Conservation (phyloP, 305 asterid genomes). For the Solanum hybrid region DNA sequence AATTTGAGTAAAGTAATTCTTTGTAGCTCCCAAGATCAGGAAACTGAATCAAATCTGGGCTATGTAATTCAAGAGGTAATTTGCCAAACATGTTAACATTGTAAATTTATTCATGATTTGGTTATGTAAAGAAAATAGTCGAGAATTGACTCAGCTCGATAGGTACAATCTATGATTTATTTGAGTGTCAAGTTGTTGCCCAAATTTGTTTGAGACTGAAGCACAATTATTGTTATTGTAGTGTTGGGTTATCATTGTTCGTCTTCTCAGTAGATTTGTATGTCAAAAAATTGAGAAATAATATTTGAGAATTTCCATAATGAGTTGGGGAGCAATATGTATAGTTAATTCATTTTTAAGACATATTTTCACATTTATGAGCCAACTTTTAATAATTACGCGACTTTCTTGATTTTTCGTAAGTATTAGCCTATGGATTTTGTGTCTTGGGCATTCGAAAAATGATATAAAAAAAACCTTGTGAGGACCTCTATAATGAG, state of each 20-base stretch:
- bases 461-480: too few species aligned
- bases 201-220: not conserved
- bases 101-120: not conserved
- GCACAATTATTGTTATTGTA: not conserved
- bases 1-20: not conserved
- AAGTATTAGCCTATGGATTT: not conserved
- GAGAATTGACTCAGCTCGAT: not conserved
- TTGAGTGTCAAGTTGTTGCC: not conserved
- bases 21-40: not conserved
- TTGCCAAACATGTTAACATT: not conserved
- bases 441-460: not conserved
- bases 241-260: not conserved
- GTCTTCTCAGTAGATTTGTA: not conserved
- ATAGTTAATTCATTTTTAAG: not conserved
- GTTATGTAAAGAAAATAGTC: not conserved
- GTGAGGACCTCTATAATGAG: too few species aligned
- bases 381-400: not conserved
- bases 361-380: not conserved
- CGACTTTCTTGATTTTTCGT: not conserved
- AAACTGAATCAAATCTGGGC: slow-evolving; percentile 1
- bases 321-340: not conserved
- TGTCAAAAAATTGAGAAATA: not conserved
- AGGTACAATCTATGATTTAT: not conserved
- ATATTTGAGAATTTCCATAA: not conserved
- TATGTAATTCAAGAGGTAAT: not conserved